These are phyloP conservation scores for Ascochyta pisi DNA, from an alignment of 2,329 filamentous ascomycete species.

Conservation along the genomic window DNA sequence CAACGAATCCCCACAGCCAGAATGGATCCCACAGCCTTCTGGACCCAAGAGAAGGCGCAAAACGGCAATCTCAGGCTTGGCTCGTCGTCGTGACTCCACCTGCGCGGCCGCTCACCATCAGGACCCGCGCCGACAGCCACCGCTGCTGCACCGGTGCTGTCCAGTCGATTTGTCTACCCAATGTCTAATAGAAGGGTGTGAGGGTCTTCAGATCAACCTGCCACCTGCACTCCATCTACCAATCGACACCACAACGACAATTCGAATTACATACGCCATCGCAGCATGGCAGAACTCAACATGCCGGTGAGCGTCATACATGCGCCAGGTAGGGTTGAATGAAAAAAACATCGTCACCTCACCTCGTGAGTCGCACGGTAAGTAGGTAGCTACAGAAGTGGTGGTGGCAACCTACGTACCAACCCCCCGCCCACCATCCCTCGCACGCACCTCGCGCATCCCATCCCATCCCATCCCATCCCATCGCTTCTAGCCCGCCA, in stretches of 20 bases:
- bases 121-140: constrained; percentile 19
- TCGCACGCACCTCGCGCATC: constrained; percentile 5
- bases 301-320: constrained; percentile 28
- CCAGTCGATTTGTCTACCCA: too few relatives aligned
- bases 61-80: constrained; percentile 11
- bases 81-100: constrained; percentile 14
- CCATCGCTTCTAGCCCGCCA: too few relatives aligned
- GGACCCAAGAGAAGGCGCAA: constrained; percentile 10
- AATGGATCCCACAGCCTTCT: constrained; percentile 26
- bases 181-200: too few relatives aligned
- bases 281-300: neutral
- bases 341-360: constrained; percentile 28
- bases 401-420: constrained; percentile 26
- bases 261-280: too few relatives aligned
- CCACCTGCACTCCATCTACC: too few relatives aligned
- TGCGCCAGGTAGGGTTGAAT: neutral
- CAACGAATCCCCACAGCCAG: too few relatives aligned
- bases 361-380: constrained; percentile 16
- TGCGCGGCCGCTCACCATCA: constrained; percentile 18
- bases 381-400: neutral
- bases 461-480: constrained; percentile 2
- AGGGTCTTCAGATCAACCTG: too few relatives aligned
- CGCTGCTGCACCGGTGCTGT: too few relatives aligned
- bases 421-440: too few relatives aligned
- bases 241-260: too few relatives aligned